Base-by-base conservation (phyloP, 2,329 filamentous ascomycete species). In the Huntiella abstrusa region DNA sequence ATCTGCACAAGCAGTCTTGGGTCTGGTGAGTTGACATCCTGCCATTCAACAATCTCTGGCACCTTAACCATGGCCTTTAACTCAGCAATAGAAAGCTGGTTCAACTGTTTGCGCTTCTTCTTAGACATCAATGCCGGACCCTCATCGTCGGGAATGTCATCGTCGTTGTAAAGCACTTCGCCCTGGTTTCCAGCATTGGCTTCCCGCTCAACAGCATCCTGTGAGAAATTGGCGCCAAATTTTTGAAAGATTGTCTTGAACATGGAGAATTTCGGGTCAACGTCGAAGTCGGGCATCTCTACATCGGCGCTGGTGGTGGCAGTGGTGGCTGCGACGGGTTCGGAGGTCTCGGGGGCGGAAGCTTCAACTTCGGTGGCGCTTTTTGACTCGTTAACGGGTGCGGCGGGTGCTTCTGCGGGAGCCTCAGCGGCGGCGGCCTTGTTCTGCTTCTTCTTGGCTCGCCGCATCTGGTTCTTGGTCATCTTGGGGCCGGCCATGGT, bases 31-130 rank as follows among this genome's bases (percentile, higher is more conserved):
- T 85, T 92, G 10, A 84, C 83, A 59, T 98, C 91, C 46, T 92
- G 91, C 91, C 91, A 96, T 57, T 98, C 91, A 4, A 98, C 88
- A 7, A 94, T 76, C 61, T 98, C 91, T 2, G 91, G 91, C 54
- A 87, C 88, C 55, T 71, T 74, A 50, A 95, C 91, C 47, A 94
- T 66, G 4, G 88, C 84, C 64, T 98, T 98, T 52, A 98, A 73
- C 62, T 96, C 86, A 42, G 91, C 91, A 50, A 98, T 84, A 5
- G 88, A 93, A 32, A 96, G 69, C 62, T 92, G 94, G 64, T 82
- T 92, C 58, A 86, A 70, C 63, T 82, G 77, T 66, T 96, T 98
- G 54, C 82, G 75, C 63, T 92, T 88, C 69, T 94, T 95, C 64
- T 95, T 96, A 28, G 87, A 95, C 19, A 96, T 61, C 55, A 37